Evolutionary conservation across 2,329 filamentous ascomycete genomes (phyloP).

Genomic region (Colletotrichum echinochloae): DNA sequence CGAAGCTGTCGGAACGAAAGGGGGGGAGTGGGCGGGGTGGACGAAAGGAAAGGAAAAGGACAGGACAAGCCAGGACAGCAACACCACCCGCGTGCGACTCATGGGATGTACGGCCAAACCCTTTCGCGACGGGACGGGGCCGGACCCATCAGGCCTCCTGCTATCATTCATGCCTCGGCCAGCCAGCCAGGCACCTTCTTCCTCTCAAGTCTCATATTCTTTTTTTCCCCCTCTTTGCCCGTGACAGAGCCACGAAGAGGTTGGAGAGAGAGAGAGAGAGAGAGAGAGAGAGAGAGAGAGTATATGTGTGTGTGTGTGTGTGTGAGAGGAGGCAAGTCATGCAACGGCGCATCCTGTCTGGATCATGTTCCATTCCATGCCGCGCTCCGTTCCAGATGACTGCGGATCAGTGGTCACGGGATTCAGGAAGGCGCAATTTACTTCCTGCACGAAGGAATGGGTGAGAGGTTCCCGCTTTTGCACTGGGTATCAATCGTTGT

Average conservation of each 20-base stretch:
- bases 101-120: conserved; percentile 20
- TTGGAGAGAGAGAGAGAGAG: neutral
- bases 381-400: conserved; percentile 24
- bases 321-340: conserved; percentile 17
- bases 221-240: neutral
- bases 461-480: conserved; percentile 21
- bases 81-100: neutral
- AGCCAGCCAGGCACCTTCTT: neutral
- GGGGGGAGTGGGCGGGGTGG: neutral
- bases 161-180: neutral
- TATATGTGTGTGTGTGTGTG: too few species aligned
- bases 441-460: conserved; percentile 31
- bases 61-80: neutral
- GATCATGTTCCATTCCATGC: conserved; percentile 13
- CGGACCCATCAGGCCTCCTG: neutral
- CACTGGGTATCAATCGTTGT: too few species aligned
- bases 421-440: conserved; percentile 36
- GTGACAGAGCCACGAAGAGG: neutral
- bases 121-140: conserved; percentile 3
- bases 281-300: neutral
- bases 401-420: conserved; percentile 29
- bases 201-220: neutral
- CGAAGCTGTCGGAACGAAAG: conserved; percentile 27
- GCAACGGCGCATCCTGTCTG: conserved; percentile 16
- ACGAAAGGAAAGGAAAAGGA: neutral